phyloP scores from a whole-genome alignment of 2,329 filamentous ascomycete species.

The Parascedosporium putredinis region DNA sequence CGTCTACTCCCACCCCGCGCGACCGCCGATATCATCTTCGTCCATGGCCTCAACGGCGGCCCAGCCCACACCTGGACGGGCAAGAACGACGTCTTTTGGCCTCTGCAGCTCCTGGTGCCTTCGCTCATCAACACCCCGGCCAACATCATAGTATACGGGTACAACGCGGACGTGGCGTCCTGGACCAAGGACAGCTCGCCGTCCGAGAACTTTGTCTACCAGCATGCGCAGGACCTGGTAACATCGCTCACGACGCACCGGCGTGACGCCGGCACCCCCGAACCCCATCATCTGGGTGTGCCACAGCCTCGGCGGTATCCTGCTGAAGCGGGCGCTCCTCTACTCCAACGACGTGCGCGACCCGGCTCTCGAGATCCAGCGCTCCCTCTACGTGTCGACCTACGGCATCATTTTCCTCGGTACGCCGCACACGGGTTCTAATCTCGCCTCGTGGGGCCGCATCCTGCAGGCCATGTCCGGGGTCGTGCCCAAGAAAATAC shows the following conservation, averaged over 20 bases:
- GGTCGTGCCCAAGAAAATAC: conserved; percentile 53
- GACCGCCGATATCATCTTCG: conserved; percentile 55
- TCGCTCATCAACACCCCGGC: conserved; percentile 47
- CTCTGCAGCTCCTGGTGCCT: conserved; percentile 46
- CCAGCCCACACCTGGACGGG: conserved; percentile 54
- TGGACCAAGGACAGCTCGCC: conserved; percentile 39
- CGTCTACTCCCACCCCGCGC: conserved; percentile 50
- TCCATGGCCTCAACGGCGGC: conserved; percentile 60
- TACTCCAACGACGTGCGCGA: conserved; percentile 53
- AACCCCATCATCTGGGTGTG: conserved; percentile 68
- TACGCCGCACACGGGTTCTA: conserved; percentile 63
- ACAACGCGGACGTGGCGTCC: conserved; percentile 56
- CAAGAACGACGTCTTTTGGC: conserved; percentile 55
- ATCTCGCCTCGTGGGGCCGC: conserved; percentile 56
- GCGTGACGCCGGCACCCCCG: conserved; percentile 43
- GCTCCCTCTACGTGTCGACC: conserved; percentile 63
- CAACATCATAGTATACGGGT: conserved; percentile 62
- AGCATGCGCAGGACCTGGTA: conserved; percentile 61
- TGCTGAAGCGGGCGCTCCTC: conserved; percentile 60
- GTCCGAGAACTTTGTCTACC: conserved; percentile 56
- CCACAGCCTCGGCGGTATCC: conserved; percentile 63
- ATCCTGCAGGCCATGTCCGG: conserved; percentile 59
- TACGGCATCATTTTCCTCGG: conserved; percentile 69
- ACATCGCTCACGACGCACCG: conserved; percentile 53
- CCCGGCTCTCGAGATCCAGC: conserved; percentile 50